Evolutionary conservation across 2,329 filamentous ascomycete genomes (phyloP).

Genomic region (Colletotrichum ledebouriae): DNA sequence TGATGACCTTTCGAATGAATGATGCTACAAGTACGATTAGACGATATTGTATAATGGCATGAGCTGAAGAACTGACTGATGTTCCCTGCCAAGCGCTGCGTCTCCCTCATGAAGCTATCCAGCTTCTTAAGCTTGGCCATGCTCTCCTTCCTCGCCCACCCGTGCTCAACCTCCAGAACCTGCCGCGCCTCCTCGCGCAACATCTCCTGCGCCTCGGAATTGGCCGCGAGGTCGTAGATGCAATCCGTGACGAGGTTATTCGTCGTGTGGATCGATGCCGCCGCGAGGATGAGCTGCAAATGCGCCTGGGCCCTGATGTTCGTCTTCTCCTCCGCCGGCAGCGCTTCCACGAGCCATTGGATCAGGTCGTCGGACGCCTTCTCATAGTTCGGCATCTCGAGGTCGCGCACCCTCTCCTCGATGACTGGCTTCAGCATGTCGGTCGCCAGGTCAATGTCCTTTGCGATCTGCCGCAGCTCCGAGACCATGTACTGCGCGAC

Average conservation of each 20-base stretch:
- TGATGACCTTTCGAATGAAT: slow-evolving; percentile 61
- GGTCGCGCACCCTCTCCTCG: slow-evolving; percentile 59
- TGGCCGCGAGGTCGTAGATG: slow-evolving; percentile 63
- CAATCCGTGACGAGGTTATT: slow-evolving; percentile 61
- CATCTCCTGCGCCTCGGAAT: slow-evolving; percentile 62
- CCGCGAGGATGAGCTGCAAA: slow-evolving; percentile 59
- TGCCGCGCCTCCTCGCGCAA: slow-evolving; percentile 62
- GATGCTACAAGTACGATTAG: slow-evolving; percentile 52
- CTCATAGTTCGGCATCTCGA: slow-evolving; percentile 54
- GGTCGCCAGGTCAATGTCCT: slow-evolving; percentile 58
- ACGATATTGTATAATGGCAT: not conserved
- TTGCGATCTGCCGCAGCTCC: slow-evolving; percentile 60
- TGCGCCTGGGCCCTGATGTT: slow-evolving; percentile 56
- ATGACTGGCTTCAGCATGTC: slow-evolving; percentile 61
- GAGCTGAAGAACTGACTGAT: slow-evolving; percentile 54
- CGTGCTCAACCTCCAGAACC: slow-evolving; percentile 57
- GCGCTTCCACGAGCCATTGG: slow-evolving; percentile 59
- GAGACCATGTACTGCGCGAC: slow-evolving; percentile 61
- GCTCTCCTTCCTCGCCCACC: slow-evolving; percentile 58
- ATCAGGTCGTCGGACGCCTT: slow-evolving; percentile 57
- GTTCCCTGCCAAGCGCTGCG: slow-evolving; percentile 56
- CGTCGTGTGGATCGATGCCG: slow-evolving; percentile 61
- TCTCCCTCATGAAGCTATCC: slow-evolving; percentile 64
- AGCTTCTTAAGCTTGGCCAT: slow-evolving; percentile 60
- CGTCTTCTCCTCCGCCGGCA: slow-evolving; percentile 55